These are phyloP conservation scores for Cyclocybe aegerita DNA, from an alignment of 768 basidiomycete species.

Conservation along the genomic window DNA sequence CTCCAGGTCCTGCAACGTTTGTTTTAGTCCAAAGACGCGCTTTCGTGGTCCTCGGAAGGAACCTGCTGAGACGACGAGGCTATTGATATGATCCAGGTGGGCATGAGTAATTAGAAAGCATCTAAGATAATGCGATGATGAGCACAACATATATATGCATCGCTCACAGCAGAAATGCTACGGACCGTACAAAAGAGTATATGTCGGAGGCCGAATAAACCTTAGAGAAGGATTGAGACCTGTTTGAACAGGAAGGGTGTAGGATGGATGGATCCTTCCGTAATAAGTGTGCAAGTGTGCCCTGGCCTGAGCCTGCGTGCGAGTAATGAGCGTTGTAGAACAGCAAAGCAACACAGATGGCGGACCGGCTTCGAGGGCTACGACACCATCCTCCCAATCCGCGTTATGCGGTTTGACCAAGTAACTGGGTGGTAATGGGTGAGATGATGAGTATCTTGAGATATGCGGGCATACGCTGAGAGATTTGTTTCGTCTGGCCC, in stretches of 20 bases:
- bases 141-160: neutral
- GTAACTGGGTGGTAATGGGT: slow-evolving; percentile 56
- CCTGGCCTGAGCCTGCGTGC: slow-evolving; percentile 76
- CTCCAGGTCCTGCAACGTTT: slow-evolving; percentile 68
- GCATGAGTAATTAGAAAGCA: slow-evolving; percentile 87
- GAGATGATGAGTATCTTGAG: slow-evolving; percentile 8
- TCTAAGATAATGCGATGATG: slow-evolving; percentile 35
- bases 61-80: slow-evolving; percentile 83
- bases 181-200: slow-evolving; percentile 54
- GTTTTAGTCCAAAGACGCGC: slow-evolving; percentile 57
- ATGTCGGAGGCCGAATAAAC: slow-evolving; percentile 45
- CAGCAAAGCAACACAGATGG: slow-evolving; percentile 4
- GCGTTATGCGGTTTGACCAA: slow-evolving; percentile 69
- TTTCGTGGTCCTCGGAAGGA: slow-evolving; percentile 63
- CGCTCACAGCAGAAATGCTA: neutral
- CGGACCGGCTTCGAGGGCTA: slow-evolving; percentile 88
- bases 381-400: slow-evolving; percentile 77
- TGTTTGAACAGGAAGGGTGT: slow-evolving; percentile 19
- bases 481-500: slow-evolving; percentile 90
- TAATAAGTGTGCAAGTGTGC: slow-evolving; percentile 68
- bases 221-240: slow-evolving; percentile 19
- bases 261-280: slow-evolving; percentile 57
- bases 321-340: neutral
- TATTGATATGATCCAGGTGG: slow-evolving; percentile 87
- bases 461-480: slow-evolving; percentile 61